These are phyloP conservation scores for Gnetum montanum DNA, from an alignment of 75 land plant genomes.

Conservation along the genomic window DNA sequence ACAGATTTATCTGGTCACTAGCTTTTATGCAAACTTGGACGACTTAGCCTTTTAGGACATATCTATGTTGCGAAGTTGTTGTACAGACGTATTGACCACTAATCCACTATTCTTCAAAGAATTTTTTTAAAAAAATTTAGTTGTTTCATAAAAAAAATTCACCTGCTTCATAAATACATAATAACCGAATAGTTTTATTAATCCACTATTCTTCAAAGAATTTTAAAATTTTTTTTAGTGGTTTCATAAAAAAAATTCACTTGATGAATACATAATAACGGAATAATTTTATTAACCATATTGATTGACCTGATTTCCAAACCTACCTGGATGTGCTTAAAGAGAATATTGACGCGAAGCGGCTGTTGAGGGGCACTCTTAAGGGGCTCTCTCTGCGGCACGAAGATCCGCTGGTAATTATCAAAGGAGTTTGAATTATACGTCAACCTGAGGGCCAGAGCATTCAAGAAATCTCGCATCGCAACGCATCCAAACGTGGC, in stretches of 20 bases:
- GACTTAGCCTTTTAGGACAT: too few species aligned
- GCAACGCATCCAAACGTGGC: constrained; percentile 38
- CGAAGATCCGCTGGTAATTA: constrained; percentile 43
- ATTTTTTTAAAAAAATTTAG: constrained; percentile 35
- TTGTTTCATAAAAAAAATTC: constrained; percentile 21
- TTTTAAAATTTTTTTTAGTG: neutral
- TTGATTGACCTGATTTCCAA: too few species aligned
- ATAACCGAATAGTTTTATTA: too few species aligned
- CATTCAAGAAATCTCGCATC: constrained; percentile 39
- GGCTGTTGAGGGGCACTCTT: constrained; percentile 30
- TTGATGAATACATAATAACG: neutral
- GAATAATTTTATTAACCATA: too few species aligned
- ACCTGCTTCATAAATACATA: too few species aligned
- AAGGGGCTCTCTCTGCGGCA: constrained; percentile 41
- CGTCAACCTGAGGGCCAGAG: constrained; percentile 22
- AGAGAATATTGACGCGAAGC: constrained; percentile 43
- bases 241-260: neutral
- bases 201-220: too few species aligned
- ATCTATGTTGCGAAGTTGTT: too few species aligned
- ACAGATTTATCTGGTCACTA: too few species aligned
- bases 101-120: constrained; percentile 55
- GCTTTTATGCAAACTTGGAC: too few species aligned
- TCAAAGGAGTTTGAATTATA: constrained; percentile 32
- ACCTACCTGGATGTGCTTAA: constrained; percentile 49
- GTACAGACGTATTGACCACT: too few species aligned